phyloP scores from a whole-genome alignment of 2,329 filamentous ascomycete genomes.

The Nectriaceae sp. region DNA sequence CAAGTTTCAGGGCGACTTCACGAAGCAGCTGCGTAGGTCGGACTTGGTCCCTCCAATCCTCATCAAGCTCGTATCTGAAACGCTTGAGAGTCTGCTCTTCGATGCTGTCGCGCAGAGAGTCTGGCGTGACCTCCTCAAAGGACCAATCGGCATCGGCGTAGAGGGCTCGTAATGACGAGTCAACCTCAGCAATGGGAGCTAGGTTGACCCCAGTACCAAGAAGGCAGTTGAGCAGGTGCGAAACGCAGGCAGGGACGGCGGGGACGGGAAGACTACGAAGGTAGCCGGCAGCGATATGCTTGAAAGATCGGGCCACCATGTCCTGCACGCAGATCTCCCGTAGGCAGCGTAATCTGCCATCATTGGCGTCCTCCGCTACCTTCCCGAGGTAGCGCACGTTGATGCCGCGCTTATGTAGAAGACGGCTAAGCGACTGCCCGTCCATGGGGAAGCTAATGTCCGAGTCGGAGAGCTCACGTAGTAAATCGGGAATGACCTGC shows the following conservation, averaged over 20 bases:
- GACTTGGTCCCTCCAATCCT: slow-evolving; percentile 66
- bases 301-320: slow-evolving; percentile 94
- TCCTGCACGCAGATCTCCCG: slow-evolving; percentile 80
- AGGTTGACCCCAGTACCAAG: slow-evolving; percentile 75
- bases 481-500: slow-evolving; percentile 78
- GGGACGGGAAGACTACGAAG: slow-evolving; percentile 78
- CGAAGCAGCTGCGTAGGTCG: slow-evolving; percentile 84
- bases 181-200: slow-evolving; percentile 77
- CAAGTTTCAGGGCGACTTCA: slow-evolving; percentile 85
- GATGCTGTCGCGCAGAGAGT: slow-evolving; percentile 68
- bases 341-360: slow-evolving; percentile 74
- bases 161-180: slow-evolving; percentile 70
- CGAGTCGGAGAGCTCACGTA: slow-evolving; percentile 85
- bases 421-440: slow-evolving; percentile 82
- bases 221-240: slow-evolving; percentile 92
- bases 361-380: slow-evolving; percentile 70
- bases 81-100: slow-evolving; percentile 70
- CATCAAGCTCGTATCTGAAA: slow-evolving; percentile 73
- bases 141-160: slow-evolving; percentile 82
- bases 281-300: slow-evolving; percentile 82
- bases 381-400: slow-evolving; percentile 95
- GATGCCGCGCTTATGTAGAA: slow-evolving; percentile 95
- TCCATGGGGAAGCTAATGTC: slow-evolving; percentile 99
- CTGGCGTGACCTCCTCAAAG: slow-evolving; percentile 78
- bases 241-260: slow-evolving; percentile 75